Evolutionary conservation across 208 protist species (phyloP), one percentile per base, ranked within the genome.

Genomic region (Leishmania guyanensis): DNA sequence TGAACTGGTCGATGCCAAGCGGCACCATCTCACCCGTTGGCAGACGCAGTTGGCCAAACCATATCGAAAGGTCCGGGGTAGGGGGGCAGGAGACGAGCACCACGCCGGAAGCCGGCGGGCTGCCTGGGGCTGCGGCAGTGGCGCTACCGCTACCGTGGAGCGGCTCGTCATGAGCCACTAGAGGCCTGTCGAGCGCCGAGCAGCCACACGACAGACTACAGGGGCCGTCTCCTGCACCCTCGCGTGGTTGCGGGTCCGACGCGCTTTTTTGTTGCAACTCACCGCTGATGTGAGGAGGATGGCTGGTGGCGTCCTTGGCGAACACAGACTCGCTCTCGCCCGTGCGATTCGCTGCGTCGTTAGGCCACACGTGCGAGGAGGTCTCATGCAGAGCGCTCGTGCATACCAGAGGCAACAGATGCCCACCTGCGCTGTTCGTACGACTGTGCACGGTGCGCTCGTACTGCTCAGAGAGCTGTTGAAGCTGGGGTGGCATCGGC

Each of bases 1-100:
- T 48, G 64, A 98, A 91, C 78, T 99, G 92, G 22, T 96, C 95
- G 70, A 97, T 91, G 54, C 86, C 91, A 29, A 97, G 79, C 14
- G 92, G 76, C 62, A 96, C 81, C 43, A 86, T 81, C 77, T 89
- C 81, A 1, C 88, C 90, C 43, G 86, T 58, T n/a, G 84, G 83
- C 43, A 95, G 60, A 20, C 90, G 88, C 46, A 94, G 36, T 79
- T 94, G 87, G 0, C 95, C 95, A 75, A 92, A 91, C 92, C 92
- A 97, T 20, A 66, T 84, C 17, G 87, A 90, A 16, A 98, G 79
- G 62, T 94, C 89, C 33, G 87, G 81, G 56, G 84, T 92, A 2
- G 92, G 95, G 8, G 82, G 78, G 54, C 90, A 91, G 12, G 80
- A 85, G 20, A 93, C 73, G 39, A 97, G 48, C 16, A 90, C 79